Evolutionary conservation across 768 basidiomycete genomes (phyloP).

Genomic region (Favolaschia claudopus): DNA sequence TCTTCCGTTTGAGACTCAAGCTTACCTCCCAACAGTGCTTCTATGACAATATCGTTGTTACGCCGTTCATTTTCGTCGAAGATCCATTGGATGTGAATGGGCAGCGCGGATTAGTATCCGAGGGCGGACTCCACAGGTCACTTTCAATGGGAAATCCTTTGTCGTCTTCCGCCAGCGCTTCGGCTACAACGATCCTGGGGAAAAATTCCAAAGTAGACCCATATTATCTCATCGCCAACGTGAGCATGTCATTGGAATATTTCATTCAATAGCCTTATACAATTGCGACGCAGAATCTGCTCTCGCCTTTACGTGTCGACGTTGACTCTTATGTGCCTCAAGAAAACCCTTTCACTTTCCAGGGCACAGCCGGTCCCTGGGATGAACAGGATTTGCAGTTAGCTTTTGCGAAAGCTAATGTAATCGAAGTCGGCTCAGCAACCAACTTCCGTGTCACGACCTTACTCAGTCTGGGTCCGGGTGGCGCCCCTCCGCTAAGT

Average conservation of each 20-base stretch:
- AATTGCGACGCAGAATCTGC: constrained; percentile 56
- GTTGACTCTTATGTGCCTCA: constrained; percentile 64
- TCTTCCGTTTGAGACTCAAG: neutral
- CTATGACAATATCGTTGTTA: constrained; percentile 96
- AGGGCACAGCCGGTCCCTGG: constrained; percentile 72
- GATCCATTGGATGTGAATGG: constrained; percentile 80
- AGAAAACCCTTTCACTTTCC: constrained; percentile 70
- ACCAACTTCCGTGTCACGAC: constrained; percentile 46
- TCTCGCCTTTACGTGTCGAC: constrained; percentile 73
- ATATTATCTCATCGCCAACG: constrained; percentile 88
- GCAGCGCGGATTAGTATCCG: constrained; percentile 55
- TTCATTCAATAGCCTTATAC: constrained; percentile 4
- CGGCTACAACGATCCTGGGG: constrained; percentile 51
- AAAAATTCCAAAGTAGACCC: constrained; percentile 83
- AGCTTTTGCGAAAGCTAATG: constrained; percentile 66
- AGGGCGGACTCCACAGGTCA: constrained; percentile 46
- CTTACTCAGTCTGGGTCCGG: constrained; percentile 47
- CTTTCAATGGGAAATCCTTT: constrained; percentile 46
- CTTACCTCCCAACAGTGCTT: constrained; percentile 67
- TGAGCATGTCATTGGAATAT: constrained; percentile 39
- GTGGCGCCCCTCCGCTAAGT: too few species aligned
- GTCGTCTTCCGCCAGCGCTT: constrained; percentile 25
- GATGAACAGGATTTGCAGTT: constrained; percentile 70
- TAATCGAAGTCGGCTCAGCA: constrained; percentile 61
- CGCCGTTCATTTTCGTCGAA: constrained; percentile 96